These are phyloP conservation scores for Backusella macrospora DNA, from an alignment of 192 early-diverging fungal genomes.

Conservation along the genomic window DNA sequence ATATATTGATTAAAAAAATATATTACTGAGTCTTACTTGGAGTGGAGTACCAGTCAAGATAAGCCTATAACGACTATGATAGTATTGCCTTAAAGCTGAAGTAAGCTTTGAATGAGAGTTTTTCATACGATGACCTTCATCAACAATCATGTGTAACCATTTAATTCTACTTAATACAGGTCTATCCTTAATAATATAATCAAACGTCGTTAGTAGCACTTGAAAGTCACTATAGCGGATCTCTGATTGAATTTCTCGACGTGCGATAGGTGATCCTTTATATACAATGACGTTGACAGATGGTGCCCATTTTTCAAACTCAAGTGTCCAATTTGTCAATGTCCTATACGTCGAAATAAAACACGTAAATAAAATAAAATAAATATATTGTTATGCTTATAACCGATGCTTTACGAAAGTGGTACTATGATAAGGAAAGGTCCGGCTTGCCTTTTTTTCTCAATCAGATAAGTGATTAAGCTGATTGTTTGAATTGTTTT, in stretches of 20 bases:
- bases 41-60: conserved; percentile 98
- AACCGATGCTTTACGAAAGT: conserved; percentile 63
- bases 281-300: conserved; percentile 85
- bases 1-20: too few relatives aligned
- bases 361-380: neutral
- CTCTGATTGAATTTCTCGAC: conserved; percentile 70
- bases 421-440: conserved; percentile 97
- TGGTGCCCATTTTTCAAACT: conserved; percentile 99
- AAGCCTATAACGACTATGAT: conserved; percentile 88
- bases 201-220: conserved; percentile 96
- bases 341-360: conserved; percentile 51
- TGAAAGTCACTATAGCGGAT: conserved; percentile 87
- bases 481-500: conserved; percentile 97
- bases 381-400: neutral
- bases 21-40: conserved; percentile 55
- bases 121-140: conserved; percentile 99
- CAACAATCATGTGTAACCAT: conserved; percentile 99
- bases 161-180: conserved; percentile 86
- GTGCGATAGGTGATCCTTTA: conserved; percentile 83
- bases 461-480: conserved; percentile 93
- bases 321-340: conserved; percentile 94
- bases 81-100: conserved; percentile 81
- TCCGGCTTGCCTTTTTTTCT: conserved; percentile 90
- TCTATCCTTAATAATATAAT: conserved; percentile 94
- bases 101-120: conserved; percentile 91